Conservation (phyloP, 306 rosid genomes). For the Alnus rubra region DNA sequence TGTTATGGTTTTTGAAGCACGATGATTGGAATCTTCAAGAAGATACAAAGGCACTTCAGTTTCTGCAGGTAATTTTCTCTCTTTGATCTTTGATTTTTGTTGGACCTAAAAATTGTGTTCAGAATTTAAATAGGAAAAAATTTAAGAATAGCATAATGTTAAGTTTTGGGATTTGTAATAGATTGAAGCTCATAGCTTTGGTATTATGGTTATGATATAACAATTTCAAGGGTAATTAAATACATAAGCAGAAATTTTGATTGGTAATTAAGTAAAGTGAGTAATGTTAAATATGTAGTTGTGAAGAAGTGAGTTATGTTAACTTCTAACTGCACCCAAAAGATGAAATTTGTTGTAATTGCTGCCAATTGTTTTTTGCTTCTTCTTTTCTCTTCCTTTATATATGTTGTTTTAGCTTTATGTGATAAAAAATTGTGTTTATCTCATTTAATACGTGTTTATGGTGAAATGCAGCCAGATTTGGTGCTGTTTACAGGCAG, state of each 20-base stretch:
- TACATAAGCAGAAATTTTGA: too few species aligned
- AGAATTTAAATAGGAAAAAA: not conserved
- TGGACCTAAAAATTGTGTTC: not conserved
- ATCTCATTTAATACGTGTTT: conserved; percentile 48
- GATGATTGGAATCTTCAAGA: conserved; percentile 75
- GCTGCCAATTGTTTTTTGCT: conserved; percentile 2
- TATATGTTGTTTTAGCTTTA: conserved; percentile 9
- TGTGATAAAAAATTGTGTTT: conserved; percentile 15
- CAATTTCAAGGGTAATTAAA: not conserved
- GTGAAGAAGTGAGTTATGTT: not conserved
- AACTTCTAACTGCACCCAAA: not conserved
- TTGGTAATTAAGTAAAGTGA: too few species aligned
- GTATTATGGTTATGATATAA: not conserved
- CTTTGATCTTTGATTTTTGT: not conserved
- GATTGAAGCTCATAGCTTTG: not conserved
- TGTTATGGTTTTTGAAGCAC: conserved; percentile 51
- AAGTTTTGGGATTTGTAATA: not conserved
- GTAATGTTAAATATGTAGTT: too few species aligned
- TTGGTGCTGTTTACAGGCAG: conserved; percentile 98
- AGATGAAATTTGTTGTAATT: not conserved
- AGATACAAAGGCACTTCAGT: conserved; percentile 74
- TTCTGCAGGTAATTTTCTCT: conserved; percentile 48
- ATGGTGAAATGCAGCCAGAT: conserved; percentile 84
- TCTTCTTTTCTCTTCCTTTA: not conserved
- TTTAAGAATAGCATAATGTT: not conserved